Percentiles rank a stretch among this genome's conserved stretches.
phyloP scores from a whole-genome alignment of 177 flowering plant genomes.

The Vitis hybrid region DNA sequence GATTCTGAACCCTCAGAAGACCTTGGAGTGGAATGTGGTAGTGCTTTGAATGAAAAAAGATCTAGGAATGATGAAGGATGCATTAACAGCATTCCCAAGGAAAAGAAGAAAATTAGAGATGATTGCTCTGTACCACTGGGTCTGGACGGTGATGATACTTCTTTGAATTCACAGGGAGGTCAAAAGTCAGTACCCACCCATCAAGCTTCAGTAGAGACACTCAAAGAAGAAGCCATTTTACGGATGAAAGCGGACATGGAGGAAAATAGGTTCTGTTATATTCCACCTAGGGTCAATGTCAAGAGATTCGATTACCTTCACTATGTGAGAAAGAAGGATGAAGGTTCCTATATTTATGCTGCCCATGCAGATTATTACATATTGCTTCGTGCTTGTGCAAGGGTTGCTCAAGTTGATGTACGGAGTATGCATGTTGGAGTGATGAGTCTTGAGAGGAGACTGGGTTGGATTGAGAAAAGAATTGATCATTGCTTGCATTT shows the following conservation, averaged over 20 bases:
- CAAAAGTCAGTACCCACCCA: slow-evolving; percentile 12
- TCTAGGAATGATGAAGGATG: slow-evolving; percentile 15
- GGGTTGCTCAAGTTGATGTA: slow-evolving; percentile 58
- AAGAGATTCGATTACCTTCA: slow-evolving; percentile 63
- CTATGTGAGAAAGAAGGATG: slow-evolving; percentile 56
- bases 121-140: background rate
- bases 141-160: slow-evolving; percentile 6
- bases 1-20: slow-evolving; percentile 18
- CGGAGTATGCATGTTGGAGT: slow-evolving; percentile 68
- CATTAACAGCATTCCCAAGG: slow-evolving; percentile 1
- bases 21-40: background rate
- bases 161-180: slow-evolving; percentile 9
- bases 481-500: slow-evolving; percentile 45
- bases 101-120: slow-evolving; percentile 17
- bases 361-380: slow-evolving; percentile 92
- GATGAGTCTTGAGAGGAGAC: slow-evolving; percentile 60
- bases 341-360: slow-evolving; percentile 46
- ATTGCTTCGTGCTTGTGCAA: slow-evolving; percentile 79
- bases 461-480: slow-evolving; percentile 61
- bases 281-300: slow-evolving; percentile 56
- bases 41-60: slow-evolving; percentile 25
- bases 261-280: slow-evolving; percentile 62
- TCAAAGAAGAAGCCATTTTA: slow-evolving; percentile 39
- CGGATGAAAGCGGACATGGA: slow-evolving; percentile 70
- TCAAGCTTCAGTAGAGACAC: slow-evolving; percentile 11